These are phyloP conservation scores for Colletotrichum orbiculare DNA, from an alignment of 2,329 filamentous ascomycete genomes.

Conservation along the genomic window DNA sequence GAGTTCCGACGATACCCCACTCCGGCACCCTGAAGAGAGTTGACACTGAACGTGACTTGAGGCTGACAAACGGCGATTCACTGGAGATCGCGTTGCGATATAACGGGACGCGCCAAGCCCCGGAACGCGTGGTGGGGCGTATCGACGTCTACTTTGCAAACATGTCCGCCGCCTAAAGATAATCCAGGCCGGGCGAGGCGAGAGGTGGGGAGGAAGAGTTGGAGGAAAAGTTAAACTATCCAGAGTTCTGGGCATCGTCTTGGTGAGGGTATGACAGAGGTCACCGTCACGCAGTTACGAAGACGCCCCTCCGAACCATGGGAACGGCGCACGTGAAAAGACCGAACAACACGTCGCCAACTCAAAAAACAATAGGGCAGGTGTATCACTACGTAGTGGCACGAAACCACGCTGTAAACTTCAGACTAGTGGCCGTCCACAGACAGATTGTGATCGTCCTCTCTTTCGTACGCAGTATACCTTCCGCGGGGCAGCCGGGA, in stretches of 20 bases:
- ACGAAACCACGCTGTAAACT: constrained; percentile 19
- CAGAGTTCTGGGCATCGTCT: constrained; percentile 14
- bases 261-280: constrained; percentile 15
- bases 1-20: no score
- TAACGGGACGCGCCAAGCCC: no score
- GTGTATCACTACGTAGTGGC: no score
- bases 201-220: background rate
- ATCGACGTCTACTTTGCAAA: no score
- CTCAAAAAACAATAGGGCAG: constrained; percentile 17
- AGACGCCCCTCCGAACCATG: constrained; percentile 14
- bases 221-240: constrained; percentile 10
- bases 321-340: constrained; percentile 32
- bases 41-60: no score
- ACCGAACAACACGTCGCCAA: constrained; percentile 25
- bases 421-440: constrained; percentile 3
- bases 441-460: constrained; percentile 26
- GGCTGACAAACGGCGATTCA: no score
- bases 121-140: no score
- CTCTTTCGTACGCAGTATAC: background rate
- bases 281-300: no score
- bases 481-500: constrained; percentile 17
- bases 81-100: no score
- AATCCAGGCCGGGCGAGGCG: no score
- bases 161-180: no score
- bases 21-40: no score